Evolutionary conservation across 2,329 filamentous ascomycete genomes (phyloP).

Genomic region (Gremmenia infestans): DNA sequence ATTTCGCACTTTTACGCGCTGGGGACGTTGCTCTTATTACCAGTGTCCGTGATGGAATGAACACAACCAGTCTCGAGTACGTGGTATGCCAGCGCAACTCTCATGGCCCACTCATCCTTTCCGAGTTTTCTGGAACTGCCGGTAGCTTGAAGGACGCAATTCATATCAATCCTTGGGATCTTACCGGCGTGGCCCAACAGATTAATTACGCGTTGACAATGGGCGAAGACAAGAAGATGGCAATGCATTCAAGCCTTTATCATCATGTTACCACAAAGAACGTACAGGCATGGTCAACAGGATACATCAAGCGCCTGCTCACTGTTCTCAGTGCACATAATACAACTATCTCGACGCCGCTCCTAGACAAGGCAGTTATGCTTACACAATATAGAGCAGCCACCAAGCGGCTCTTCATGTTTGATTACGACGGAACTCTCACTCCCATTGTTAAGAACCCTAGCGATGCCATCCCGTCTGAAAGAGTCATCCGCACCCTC

Average conservation of each 20-base stretch:
- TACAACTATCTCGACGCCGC: slow-evolving; percentile 70
- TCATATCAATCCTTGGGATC: slow-evolving; percentile 95
- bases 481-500: slow-evolving; percentile 73
- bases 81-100: slow-evolving; percentile 85
- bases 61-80: slow-evolving; percentile 93
- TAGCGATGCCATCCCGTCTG: slow-evolving; percentile 80
- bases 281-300: slow-evolving; percentile 79
- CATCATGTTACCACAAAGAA: slow-evolving; percentile 80
- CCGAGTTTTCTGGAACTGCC: slow-evolving; percentile 93
- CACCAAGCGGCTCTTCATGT: slow-evolving; percentile 87
- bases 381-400: slow-evolving; percentile 70
- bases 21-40: slow-evolving; percentile 93
- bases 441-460: slow-evolving; percentile 94
- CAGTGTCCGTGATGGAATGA: slow-evolving; percentile 95
- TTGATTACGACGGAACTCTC: slow-evolving; percentile 96
- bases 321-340: slow-evolving; percentile 75
- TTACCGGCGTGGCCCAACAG: slow-evolving; percentile 74
- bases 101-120: slow-evolving; percentile 84
- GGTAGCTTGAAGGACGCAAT: slow-evolving; percentile 80
- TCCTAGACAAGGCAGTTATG: slow-evolving; percentile 70
- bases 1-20: slow-evolving; percentile 86
- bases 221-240: slow-evolving; percentile 57
- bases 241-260: slow-evolving; percentile 72
- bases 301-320: slow-evolving; percentile 73
- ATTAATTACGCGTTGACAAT: slow-evolving; percentile 80